Percentiles rank a stretch among this genome's conserved stretches.
phyloP scores from a whole-genome alignment of 345 rosid genomes.

The Camelina hispida region DNA sequence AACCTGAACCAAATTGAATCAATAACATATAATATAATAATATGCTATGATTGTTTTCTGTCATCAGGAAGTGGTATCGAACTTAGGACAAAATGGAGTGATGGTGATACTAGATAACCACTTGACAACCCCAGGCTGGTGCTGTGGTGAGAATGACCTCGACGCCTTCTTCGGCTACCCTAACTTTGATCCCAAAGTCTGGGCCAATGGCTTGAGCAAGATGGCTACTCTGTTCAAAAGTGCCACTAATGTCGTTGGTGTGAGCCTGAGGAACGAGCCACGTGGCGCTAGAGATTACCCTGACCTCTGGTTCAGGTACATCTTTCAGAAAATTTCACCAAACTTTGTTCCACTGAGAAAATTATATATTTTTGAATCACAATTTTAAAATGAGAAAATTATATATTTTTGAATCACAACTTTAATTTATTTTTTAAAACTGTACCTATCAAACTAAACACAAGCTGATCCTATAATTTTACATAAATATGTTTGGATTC shows the following conservation, averaged over 20 bases:
- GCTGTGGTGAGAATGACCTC: constrained; percentile 68
- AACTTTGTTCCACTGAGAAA: background rate
- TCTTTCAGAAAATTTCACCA: background rate
- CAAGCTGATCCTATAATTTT: too few relatives aligned
- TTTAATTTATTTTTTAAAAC: too few relatives aligned
- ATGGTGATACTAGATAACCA: constrained; percentile 90
- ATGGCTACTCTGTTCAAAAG: constrained; percentile 74
- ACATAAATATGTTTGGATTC: too few relatives aligned
- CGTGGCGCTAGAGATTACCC: constrained; percentile 72
- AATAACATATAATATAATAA: background rate
- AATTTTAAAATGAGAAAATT: too few relatives aligned
- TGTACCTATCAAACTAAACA: background rate
- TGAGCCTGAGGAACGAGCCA: constrained; percentile 88
- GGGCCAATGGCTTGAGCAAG: constrained; percentile 65
- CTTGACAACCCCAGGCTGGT: constrained; percentile 89
- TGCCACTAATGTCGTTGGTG: constrained; percentile 64
- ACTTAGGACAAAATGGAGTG: constrained; percentile 62
- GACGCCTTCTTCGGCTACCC: constrained; percentile 90
- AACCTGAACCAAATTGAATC: background rate
- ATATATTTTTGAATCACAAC: background rate
- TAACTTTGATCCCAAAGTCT: constrained; percentile 63
- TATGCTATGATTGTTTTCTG: background rate
- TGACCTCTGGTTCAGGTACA: constrained; percentile 79
- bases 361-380: background rate
- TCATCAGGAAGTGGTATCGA: constrained; percentile 72